Base-by-base conservation (phyloP, 2,329 filamentous ascomycete genomes). In the Arthroderma sp. region DNA sequence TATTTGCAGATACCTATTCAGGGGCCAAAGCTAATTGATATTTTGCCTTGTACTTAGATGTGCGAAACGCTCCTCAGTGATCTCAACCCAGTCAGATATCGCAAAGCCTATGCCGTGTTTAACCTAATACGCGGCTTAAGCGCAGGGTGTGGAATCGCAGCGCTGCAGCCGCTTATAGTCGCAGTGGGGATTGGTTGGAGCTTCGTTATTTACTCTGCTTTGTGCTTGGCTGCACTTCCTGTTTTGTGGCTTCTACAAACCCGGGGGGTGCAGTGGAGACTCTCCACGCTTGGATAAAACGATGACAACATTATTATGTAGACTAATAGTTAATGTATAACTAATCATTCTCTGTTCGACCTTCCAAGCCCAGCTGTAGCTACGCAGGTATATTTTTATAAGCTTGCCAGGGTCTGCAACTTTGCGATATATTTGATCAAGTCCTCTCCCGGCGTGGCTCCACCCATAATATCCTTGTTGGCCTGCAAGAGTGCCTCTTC, bases 401-500 rank as follows among this genome's bases (percentile, higher is more conserved):
- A 22, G 15, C 15, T 22, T 22, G 15, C 15, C 2, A 22, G 15
- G 15, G 15, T 22, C 15, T 22, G 15, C 15, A 22, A 22, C 3
- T 22, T 22, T 22, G 15, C 15, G 15, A 22, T 22, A 22, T 22
- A 22, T 22, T 22, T 22, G 15, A 22, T 22, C 15, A 22, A 22
- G 15, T 22, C 15, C 15, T 22, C 15, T 22, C 15, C 15, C 15
- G 15, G 15, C 15, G 15, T 22, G 15, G 15, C 15, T 22, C 15
- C 15, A 22, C 15, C 15, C 15, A 22, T 22, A 22, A 22, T 22
- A 22, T 22, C 15, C 15, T 22, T 22, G 15, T 22, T 22, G 15
- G 15, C 15, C 15, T 22, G 15, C 15, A 22, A 22, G 15, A 49
- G 28, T 5, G 29, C 54, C 47, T 75, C 68, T 45, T 79, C 75